Conservation (phyloP, 225 moss, liverwort and hornwort genomes). For the Sphagnum contortum region DNA sequence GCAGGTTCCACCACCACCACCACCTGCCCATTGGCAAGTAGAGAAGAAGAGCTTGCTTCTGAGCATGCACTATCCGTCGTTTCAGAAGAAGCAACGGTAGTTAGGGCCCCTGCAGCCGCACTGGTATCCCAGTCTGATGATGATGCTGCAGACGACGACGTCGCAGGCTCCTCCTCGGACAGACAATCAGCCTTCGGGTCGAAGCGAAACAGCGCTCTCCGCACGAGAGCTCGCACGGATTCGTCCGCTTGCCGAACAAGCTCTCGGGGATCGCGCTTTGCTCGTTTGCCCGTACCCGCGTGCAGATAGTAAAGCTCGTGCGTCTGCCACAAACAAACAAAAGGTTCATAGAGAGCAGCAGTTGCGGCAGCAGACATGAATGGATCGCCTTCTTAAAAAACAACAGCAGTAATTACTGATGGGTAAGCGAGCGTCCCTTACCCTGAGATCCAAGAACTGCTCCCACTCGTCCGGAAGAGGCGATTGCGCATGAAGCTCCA, state of each 20-base stretch:
- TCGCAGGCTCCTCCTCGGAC: neutral
- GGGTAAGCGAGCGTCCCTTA: neutral
- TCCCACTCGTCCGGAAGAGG: conserved; percentile 53
- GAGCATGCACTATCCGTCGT: conserved; percentile 26
- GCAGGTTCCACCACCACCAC: conserved; percentile 8
- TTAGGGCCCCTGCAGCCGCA: conserved; percentile 21
- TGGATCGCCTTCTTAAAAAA: too few relatives aligned
- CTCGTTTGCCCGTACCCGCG: conserved; percentile 48
- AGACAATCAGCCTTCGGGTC: conserved; percentile 7
- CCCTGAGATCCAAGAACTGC: conserved; percentile 46
- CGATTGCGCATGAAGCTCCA: conserved; percentile 31
- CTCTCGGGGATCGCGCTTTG: conserved; percentile 39
- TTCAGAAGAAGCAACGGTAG: conserved; percentile 17
- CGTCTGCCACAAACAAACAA: conserved; percentile 16
- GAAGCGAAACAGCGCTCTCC: conserved; percentile 31
- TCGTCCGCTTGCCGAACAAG: conserved; percentile 37
- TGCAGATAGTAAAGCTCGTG: conserved; percentile 49
- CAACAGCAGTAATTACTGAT: too few relatives aligned
- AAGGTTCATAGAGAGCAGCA: too few relatives aligned
- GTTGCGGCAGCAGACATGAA: too few relatives aligned
- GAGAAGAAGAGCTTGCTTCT: neutral
- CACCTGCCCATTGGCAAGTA: too few relatives aligned
- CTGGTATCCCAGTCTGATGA: conserved; percentile 4
- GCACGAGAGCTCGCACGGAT: conserved; percentile 31
- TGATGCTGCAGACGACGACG: conserved; percentile 5